Evolutionary conservation across 2,329 filamentous ascomycete species (phyloP).

Genomic region (Clonostachys rosea): DNA sequence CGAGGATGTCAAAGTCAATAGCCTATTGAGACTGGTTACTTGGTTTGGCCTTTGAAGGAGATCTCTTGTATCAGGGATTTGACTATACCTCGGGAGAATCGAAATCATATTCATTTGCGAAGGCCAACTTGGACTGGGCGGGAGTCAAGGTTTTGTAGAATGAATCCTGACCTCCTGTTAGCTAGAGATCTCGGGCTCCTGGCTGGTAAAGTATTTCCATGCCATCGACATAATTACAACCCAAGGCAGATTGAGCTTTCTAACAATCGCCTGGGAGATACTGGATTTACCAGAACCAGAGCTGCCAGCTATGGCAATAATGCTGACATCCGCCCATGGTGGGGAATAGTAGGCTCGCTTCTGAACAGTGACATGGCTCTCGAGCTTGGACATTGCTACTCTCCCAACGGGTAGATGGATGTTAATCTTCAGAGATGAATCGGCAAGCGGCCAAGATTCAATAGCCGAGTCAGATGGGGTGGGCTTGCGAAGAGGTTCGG

Average conservation of each 20-base stretch:
- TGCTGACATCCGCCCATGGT: conserved; percentile 93
- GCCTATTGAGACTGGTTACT: conserved; percentile 38
- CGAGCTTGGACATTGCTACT: conserved; percentile 18
- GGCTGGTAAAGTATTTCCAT: conserved; percentile 18
- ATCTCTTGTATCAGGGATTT: neutral
- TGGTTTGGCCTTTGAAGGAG: neutral
- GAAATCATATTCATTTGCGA: conserved; percentile 91
- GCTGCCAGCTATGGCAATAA: conserved; percentile 93
- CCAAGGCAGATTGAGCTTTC: conserved; percentile 88
- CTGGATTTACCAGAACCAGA: conserved; percentile 95
- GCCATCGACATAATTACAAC: conserved; percentile 98
- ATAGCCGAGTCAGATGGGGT: no score
- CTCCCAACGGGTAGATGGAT: neutral
- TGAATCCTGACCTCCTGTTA: conserved; percentile 63
- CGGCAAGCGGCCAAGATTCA: no score
- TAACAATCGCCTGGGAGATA: conserved; percentile 85
- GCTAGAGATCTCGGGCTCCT: conserved; percentile 1
- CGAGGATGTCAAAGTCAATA: conserved; percentile 87
- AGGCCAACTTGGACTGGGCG: conserved; percentile 76
- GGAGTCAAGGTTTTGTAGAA: conserved; percentile 89
- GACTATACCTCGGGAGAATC: conserved; percentile 71
- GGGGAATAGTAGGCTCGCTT: conserved; percentile 76
- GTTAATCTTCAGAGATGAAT: neutral
- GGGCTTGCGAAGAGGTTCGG: no score
- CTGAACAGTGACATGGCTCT: conserved; percentile 43